Conservation (phyloP, 2,329 filamentous ascomycete genomes). For the Teratosphaeriaceae sp. region DNA sequence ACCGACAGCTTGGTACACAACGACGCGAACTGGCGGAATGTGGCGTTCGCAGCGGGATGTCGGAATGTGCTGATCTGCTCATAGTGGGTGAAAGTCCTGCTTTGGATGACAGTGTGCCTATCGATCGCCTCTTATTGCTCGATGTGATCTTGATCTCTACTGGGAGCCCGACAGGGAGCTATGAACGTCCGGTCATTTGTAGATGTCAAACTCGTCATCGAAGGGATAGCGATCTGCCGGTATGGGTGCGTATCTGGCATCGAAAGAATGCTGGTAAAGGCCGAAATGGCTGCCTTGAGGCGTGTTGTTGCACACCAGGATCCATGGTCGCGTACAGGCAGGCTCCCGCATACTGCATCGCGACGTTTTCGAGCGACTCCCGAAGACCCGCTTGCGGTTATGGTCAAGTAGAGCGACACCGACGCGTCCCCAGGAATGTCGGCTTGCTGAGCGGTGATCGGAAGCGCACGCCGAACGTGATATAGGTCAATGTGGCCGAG, state of each 20-base stretch:
- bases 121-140: not conserved
- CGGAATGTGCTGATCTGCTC: not conserved
- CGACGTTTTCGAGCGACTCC: no score
- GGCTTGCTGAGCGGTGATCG: no score
- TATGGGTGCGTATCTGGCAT: not conserved
- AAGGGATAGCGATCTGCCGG: not conserved
- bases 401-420: no score
- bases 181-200: not conserved
- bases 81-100: not conserved
- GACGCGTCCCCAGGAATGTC: no score
- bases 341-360: no score
- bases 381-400: no score
- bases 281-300: not conserved
- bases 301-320: not conserved
- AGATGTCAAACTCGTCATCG: not conserved
- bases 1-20: conserved; percentile 1
- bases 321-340: not conserved
- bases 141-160: not conserved
- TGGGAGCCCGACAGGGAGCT: not conserved
- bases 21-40: conserved; percentile 2
- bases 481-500: no score
- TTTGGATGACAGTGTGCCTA: not conserved
- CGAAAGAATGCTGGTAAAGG: not conserved
- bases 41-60: not conserved
- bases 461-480: no score